Conservation (phyloP, 139 green algal species). For the Chlorella sorokiniana region DNA sequence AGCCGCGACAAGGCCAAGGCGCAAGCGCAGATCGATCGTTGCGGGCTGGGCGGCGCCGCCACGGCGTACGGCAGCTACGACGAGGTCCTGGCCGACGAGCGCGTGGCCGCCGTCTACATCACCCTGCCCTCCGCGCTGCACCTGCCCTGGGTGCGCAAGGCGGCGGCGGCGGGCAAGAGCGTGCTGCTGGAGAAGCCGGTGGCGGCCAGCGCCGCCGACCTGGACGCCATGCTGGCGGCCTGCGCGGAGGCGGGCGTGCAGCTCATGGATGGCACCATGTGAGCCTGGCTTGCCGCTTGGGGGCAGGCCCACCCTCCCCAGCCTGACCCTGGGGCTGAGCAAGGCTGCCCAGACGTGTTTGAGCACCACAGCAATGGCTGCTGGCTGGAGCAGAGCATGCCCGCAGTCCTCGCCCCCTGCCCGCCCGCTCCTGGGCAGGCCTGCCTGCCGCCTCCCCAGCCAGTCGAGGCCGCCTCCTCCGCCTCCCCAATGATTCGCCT, state of each 20-base stretch:
- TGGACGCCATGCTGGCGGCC: constrained; percentile 34
- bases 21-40: constrained; percentile 39
- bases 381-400: no score
- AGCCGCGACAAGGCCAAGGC: constrained; percentile 42
- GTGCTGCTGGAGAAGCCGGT: constrained; percentile 66
- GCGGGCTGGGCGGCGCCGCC: constrained; percentile 12
- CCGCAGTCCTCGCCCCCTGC: no score
- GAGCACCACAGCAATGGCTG: not conserved
- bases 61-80: constrained; percentile 56
- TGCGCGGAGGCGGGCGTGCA: constrained; percentile 28
- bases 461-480: not conserved
- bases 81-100: constrained; percentile 45
- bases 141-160: constrained; percentile 57
- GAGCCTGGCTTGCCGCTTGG: not conserved
- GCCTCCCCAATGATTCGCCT: not conserved
- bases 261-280: constrained; percentile 61
- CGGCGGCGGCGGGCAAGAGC: constrained; percentile 52
- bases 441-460: not conserved
- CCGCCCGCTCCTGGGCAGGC: no score
- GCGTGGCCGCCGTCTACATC: constrained; percentile 65
- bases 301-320: not conserved
- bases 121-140: constrained; percentile 55
- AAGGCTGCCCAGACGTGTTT: not conserved
- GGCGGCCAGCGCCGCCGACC: constrained; percentile 26
- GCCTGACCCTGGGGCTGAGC: not conserved